A percentile compares a stretch with the other conserved stretches of the same genome.
Evolutionary conservation across 73 alveolate genomes (phyloP).

Genomic region (Paramecium bursaria): DNA sequence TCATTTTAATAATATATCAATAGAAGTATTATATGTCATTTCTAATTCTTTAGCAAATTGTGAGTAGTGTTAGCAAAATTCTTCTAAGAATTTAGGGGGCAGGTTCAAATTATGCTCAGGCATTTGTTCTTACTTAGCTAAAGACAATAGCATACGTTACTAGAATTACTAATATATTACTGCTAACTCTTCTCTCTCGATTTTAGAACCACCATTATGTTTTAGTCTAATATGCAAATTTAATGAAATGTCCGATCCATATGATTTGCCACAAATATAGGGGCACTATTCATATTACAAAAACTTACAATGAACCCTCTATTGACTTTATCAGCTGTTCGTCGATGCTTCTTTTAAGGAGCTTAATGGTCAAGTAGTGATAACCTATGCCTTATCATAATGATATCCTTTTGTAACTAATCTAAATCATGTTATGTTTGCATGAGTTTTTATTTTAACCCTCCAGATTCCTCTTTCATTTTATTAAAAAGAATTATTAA

Average conservation of each 20-base stretch:
- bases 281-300: slow-evolving; percentile 60
- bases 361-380: too few species aligned
- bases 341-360: too few species aligned
- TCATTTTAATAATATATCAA: too few species aligned
- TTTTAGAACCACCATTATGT: slow-evolving; percentile 70
- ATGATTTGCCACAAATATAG: slow-evolving; percentile 58
- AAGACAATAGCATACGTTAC: slow-evolving; percentile 53
- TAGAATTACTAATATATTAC: slow-evolving; percentile 21
- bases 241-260: slow-evolving; percentile 68
- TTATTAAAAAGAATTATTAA: too few species aligned
- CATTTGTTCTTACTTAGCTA: slow-evolving; percentile 42
- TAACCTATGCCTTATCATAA: too few species aligned
- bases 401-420: too few species aligned
- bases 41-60: slow-evolving; percentile 27
- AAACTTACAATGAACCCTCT: slow-evolving; percentile 18
- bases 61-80: neutral
- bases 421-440: too few species aligned
- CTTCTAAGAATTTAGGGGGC: slow-evolving; percentile 69
- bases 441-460: too few species aligned
- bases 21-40: slow-evolving; percentile 27
- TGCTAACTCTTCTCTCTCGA: slow-evolving; percentile 70
- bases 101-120: slow-evolving; percentile 57
- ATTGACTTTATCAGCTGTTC: slow-evolving; percentile 39
- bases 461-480: too few species aligned
- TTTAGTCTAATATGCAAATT: slow-evolving; percentile 64